Evolutionary conservation across 2,329 filamentous ascomycete species (phyloP).

Genomic region (Phaeosphaeriaceae sp.): DNA sequence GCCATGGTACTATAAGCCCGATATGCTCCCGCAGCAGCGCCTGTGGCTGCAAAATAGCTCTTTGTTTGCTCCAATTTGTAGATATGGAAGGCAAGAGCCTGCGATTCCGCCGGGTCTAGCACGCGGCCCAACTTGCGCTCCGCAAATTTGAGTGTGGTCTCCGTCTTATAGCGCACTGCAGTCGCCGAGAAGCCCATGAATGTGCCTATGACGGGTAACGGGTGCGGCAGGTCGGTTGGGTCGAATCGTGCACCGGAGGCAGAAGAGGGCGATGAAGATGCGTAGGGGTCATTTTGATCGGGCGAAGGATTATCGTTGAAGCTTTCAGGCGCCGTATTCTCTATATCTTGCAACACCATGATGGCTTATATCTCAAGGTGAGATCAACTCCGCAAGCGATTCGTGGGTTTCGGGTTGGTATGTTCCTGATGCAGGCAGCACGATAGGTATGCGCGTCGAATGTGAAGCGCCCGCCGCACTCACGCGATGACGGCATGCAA

Average conservation of each 20-base stretch:
- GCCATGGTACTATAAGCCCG: slow-evolving; percentile 43
- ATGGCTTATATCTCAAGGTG: background rate
- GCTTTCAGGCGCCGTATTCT: slow-evolving; percentile 36
- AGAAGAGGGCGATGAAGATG: slow-evolving; percentile 22
- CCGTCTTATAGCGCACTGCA: slow-evolving; percentile 35
- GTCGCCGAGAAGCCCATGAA: slow-evolving; percentile 37
- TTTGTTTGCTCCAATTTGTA: slow-evolving; percentile 47
- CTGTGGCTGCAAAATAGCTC: slow-evolving; percentile 48
- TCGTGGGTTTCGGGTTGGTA: slow-evolving; percentile 39
- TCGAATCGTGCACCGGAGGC: slow-evolving; percentile 40
- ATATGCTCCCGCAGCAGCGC: slow-evolving; percentile 39
- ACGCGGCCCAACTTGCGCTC: slow-evolving; percentile 46
- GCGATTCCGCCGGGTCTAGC: slow-evolving; percentile 50
- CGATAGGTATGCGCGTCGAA: background rate
- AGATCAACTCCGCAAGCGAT: slow-evolving; percentile 1
- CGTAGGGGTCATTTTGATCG: slow-evolving; percentile 49
- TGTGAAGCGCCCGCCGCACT: slow-evolving; percentile 10
- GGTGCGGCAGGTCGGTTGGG: slow-evolving; percentile 45
- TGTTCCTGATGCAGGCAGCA: slow-evolving; percentile 26
- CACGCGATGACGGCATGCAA: slow-evolving; percentile 38
- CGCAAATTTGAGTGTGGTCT: slow-evolving; percentile 41
- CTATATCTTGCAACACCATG: slow-evolving; percentile 53
- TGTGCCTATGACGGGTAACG: slow-evolving; percentile 43
- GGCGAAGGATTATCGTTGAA: slow-evolving; percentile 40
- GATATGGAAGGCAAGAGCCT: slow-evolving; percentile 51